Percentiles rank a stretch among this genome's conserved stretches.
Conservation (phyloP, 495 filamentous ascomycete genomes). For the Aspergillus ostianus region DNA sequence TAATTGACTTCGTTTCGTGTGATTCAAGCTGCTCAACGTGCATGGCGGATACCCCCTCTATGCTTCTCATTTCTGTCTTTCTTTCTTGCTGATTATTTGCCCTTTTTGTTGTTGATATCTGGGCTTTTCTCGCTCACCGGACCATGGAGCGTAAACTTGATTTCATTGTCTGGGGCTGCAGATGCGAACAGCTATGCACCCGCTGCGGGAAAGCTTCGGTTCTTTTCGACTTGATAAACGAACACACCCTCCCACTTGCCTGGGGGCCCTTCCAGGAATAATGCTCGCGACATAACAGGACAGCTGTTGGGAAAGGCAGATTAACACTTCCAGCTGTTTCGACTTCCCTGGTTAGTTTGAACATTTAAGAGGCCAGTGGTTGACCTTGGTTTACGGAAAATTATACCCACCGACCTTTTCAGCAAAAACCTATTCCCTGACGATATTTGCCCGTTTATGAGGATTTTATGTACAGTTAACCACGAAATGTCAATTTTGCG, state of each 20-base stretch:
- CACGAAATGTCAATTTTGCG: background rate
- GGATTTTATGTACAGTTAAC: slow-evolving; percentile 2
- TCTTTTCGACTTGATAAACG: slow-evolving; percentile 11
- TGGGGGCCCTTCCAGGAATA: background rate
- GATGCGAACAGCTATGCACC: slow-evolving; percentile 6
- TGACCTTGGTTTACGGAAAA: background rate
- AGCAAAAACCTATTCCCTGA: background rate
- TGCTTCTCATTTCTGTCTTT: slow-evolving; percentile 2
- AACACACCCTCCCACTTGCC: slow-evolving; percentile 1
- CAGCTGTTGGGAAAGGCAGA: background rate
- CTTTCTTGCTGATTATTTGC: slow-evolving; percentile 7
- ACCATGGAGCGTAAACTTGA: background rate
- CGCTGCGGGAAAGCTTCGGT: slow-evolving; percentile 7
- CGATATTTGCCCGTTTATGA: background rate
- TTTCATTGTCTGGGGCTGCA: slow-evolving; percentile 12
- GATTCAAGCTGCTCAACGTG: slow-evolving; percentile 15
- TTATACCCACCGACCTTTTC: background rate
- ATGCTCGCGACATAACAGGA: background rate
- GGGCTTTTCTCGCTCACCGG: slow-evolving; percentile 6
- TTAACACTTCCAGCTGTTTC: background rate
- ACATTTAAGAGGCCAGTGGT: background rate
- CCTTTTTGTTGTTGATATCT: slow-evolving; percentile 6
- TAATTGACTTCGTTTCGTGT: slow-evolving; percentile 23
- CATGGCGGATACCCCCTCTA: slow-evolving; percentile 30
- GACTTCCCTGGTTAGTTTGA: background rate